Percentiles rank a stretch among this genome's conserved stretches.
Evolutionary conservation across 1,284 basidiomycete genomes (phyloP).

Genomic region (Boletus mariae): DNA sequence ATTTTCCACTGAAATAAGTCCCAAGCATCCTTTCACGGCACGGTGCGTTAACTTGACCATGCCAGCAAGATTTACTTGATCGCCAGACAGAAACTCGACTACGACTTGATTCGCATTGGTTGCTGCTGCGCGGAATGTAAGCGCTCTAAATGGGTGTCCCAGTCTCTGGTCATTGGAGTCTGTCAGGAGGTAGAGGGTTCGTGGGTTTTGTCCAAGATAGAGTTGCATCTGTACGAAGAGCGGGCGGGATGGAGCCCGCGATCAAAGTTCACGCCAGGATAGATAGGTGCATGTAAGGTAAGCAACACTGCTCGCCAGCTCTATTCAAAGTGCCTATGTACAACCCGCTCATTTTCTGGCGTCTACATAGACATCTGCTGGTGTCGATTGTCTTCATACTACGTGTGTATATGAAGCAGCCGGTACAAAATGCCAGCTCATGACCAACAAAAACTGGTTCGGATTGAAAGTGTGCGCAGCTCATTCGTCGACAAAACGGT

Average conservation of each 20-base stretch:
- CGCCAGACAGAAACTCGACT: slow-evolving; percentile 77
- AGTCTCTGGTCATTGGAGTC: slow-evolving; percentile 59
- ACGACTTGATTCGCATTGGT: slow-evolving; percentile 59
- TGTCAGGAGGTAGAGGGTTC: slow-evolving; percentile 70
- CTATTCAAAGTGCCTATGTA: background rate
- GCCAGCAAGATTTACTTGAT: slow-evolving; percentile 65
- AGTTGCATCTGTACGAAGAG: slow-evolving; percentile 53
- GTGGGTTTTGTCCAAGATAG: slow-evolving; percentile 61
- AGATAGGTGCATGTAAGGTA: background rate
- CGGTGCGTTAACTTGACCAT: slow-evolving; percentile 61
- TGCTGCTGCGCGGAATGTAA: slow-evolving; percentile 68
- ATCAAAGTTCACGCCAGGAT: background rate
- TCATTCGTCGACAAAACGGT: slow-evolving; percentile 18
- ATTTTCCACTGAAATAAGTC: slow-evolving; percentile 67
- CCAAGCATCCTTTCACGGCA: slow-evolving; percentile 78
- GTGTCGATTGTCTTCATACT: background rate
- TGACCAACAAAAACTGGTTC: background rate
- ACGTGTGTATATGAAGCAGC: slow-evolving; percentile 2
- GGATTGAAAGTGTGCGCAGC: background rate
- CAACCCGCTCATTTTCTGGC: background rate
- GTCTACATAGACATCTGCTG: too few species aligned
- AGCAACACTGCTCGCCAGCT: background rate
- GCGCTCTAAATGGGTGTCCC: slow-evolving; percentile 55
- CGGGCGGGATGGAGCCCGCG: background rate
- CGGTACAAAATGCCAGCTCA: slow-evolving; percentile 5